Evolutionary conservation across 306 rosid species (phyloP), one percentile per base, ranked within the genome.

Genomic region (Herpetospermum pedunculosum): DNA sequence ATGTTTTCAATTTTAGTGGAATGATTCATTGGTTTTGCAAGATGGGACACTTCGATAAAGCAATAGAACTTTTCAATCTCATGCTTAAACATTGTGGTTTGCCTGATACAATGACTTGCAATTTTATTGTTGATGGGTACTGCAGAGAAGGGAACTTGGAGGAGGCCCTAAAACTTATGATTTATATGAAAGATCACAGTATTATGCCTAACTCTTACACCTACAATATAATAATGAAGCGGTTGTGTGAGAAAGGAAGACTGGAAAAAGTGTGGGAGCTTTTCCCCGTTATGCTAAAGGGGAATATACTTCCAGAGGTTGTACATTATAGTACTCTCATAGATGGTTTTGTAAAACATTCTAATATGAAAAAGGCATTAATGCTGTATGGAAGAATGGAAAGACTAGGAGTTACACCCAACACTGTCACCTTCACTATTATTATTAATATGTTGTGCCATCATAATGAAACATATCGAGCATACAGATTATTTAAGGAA

Each of bases 271-370:
- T 85, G 28, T 86, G 81, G 87, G 87, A 83, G 76, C 75, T 89
- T 65, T 72, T 89, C 69, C 95, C 91, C 28, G 58, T 73, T 71
- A 89, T 89, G 95, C 79, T 89, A 10, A 89, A 89, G 87, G 77
- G 73, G 77, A 87, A 85, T 79, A 75, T 83, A 59, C 73, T 75
- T 81, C 91, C 89, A 0, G 83, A 70, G 77, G 88, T 59, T 80
- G 81, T 83, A 69, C 83, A 78, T 77, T 89, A 80, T 75, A 77
- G 77, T 67, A 85, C 83, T 30, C 84, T 89, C 55, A 87, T 89
- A 46, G 75, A 85, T 46, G 84, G 84, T 57, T 89, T 85, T 83
- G 83, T 84, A 74, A 85, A 86, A 78, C 80, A 83, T 73, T 75
- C 49, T 44, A 65, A 85, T 60, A 21, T 74, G 21, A 63, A 77